Conservation (phyloP, 306 rosid genomes). For the Pueraria montana region DNA sequence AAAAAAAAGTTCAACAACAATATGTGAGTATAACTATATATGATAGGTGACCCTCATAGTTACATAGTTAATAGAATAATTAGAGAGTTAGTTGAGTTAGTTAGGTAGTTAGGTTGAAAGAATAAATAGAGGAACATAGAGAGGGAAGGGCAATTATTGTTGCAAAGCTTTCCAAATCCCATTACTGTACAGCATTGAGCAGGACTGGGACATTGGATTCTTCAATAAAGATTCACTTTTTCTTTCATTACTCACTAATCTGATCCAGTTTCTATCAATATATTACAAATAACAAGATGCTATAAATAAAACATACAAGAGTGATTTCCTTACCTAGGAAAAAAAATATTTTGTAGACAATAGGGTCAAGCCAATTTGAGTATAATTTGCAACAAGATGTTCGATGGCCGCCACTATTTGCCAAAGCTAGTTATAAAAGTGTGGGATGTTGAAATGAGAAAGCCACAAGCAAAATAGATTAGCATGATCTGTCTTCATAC, state of each 20-base stretch:
- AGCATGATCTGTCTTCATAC: conserved; percentile 2
- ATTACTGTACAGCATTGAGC: not conserved
- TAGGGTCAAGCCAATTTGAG: conserved; percentile 1
- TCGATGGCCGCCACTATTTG: not conserved
- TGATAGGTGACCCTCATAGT: too few species aligned
- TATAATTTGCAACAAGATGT: conserved; percentile 1
- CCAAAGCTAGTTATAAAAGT: not conserved
- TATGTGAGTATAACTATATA: too few species aligned
- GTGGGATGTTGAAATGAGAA: not conserved
- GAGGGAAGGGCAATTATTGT: not conserved
- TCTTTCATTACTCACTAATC: not conserved
- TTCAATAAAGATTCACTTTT: not conserved
- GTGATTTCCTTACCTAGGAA: not conserved
- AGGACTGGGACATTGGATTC: not conserved
- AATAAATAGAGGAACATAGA: not conserved
- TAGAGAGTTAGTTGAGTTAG: too few species aligned
- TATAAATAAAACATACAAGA: not conserved
- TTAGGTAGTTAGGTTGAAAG: not conserved
- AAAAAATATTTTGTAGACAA: not conserved
- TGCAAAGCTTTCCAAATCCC: not conserved
- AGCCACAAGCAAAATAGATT: not conserved
- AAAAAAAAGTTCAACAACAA: too few species aligned
- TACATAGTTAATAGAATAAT: too few species aligned
- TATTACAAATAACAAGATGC: not conserved
- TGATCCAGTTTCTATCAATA: not conserved